Conservation (phyloP, 306 rosid species). For the Vigna reflexopilosa region DNA sequence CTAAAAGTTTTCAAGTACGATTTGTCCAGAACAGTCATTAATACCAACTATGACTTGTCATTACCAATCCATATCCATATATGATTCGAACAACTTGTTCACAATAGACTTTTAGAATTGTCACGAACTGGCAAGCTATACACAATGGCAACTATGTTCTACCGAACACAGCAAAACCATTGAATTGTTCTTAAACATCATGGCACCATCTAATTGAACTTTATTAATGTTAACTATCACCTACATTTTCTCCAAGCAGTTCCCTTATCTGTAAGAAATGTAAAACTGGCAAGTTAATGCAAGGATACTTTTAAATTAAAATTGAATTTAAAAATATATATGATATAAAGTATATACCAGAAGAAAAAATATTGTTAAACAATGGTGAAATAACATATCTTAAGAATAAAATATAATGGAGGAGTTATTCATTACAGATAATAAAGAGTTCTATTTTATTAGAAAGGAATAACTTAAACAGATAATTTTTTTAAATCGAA, state of each 20-base stretch:
- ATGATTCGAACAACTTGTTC: background rate
- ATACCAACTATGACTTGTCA: slow-evolving; percentile 4
- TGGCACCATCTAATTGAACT: slow-evolving; percentile 14
- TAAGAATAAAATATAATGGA: background rate
- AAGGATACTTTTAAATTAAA: background rate
- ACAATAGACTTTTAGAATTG: background rate
- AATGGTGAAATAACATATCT: background rate
- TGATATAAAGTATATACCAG: background rate
- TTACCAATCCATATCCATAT: background rate
- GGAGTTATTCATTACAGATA: background rate
- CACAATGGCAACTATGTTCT: background rate
- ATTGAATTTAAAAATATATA: background rate
- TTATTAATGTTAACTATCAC: slow-evolving; percentile 10
- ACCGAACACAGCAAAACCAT: slow-evolving; percentile 1
- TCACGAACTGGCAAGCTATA: background rate
- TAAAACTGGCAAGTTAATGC: slow-evolving; percentile 25
- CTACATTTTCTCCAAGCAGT: slow-evolving; percentile 8
- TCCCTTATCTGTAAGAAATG: slow-evolving; percentile 24
- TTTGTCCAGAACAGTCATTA: background rate
- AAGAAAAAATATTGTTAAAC: background rate
- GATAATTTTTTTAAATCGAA: background rate
- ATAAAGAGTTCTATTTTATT: background rate
- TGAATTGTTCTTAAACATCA: slow-evolving; percentile 18
- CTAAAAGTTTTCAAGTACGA: background rate
- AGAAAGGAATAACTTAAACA: background rate